phyloP scores from a whole-genome alignment of 2,329 filamentous ascomycete species.

The Bertia moriformis region DNA sequence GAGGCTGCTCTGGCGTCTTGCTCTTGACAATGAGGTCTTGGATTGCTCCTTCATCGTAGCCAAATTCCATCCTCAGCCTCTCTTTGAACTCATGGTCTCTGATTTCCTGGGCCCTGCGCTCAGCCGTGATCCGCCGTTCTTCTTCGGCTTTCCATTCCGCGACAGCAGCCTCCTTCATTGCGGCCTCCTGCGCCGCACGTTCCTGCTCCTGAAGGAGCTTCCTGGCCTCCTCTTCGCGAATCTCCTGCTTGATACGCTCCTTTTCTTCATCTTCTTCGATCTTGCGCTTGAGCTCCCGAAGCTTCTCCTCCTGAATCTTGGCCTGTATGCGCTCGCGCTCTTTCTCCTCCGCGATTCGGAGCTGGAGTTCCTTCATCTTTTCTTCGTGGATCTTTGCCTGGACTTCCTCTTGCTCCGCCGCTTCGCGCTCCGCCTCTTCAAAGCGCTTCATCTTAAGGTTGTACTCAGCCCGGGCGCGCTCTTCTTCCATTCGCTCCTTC shows the following conservation, averaged over 20 bases:
- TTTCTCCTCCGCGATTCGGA: not conserved
- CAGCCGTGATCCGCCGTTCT: constrained; percentile 6
- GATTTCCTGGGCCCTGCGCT: not conserved
- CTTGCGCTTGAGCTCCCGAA: not conserved
- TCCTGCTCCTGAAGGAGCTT: not conserved
- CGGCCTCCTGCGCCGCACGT: not conserved
- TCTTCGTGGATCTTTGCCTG: not conserved
- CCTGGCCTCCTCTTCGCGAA: not conserved
- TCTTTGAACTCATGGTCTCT: not conserved
- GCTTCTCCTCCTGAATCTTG: not conserved
- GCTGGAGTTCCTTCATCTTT: not conserved
- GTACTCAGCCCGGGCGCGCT: not conserved
- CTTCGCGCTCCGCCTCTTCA: not conserved
- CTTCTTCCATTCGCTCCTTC: not conserved
- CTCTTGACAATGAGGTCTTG: not conserved
- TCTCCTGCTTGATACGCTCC: not conserved
- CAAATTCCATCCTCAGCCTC: not conserved
- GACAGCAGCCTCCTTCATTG: constrained; percentile 4
- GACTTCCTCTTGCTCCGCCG: not conserved
- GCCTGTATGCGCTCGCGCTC: not conserved
- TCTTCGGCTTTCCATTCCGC: constrained; percentile 18
- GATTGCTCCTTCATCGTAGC: not conserved
- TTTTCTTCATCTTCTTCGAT: not conserved
- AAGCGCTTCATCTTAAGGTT: not conserved
- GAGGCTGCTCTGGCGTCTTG: too few relatives aligned